Conservation (phyloP, 495 filamentous ascomycete species). For the Lichenothelia convexa region DNA sequence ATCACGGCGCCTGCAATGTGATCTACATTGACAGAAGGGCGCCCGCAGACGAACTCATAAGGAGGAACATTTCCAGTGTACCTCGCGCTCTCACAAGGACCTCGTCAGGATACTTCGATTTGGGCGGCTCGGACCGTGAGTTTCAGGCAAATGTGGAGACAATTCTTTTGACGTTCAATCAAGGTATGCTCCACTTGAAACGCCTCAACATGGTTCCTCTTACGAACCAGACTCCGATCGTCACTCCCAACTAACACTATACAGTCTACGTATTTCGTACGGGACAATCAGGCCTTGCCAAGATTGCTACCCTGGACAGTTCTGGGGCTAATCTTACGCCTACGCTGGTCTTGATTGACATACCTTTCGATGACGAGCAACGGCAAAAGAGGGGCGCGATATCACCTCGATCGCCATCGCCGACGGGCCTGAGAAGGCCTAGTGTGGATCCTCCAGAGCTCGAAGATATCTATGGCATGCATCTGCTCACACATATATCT, state of each 20-base stretch:
- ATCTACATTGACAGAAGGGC: constrained; percentile 18
- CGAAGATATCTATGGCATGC: constrained; percentile 17
- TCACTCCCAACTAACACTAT: not conserved
- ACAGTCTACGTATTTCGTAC: constrained; percentile 15
- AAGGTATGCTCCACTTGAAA: constrained; percentile 13
- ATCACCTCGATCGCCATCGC: constrained; percentile 15
- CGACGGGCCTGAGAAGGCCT: constrained; percentile 1
- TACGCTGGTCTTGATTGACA: constrained; percentile 16
- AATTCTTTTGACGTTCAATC: constrained; percentile 16
- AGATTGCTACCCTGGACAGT: constrained; percentile 13
- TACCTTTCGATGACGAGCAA: constrained; percentile 21
- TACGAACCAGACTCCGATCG: too few species aligned
- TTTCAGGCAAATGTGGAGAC: constrained; percentile 13
- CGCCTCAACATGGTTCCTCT: too few species aligned
- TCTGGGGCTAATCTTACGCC: constrained; percentile 7
- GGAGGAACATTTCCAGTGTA: too few species aligned
- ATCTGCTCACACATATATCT: constrained; percentile 14
- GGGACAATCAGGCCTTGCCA: constrained; percentile 12
- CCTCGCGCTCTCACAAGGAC: constrained; percentile 11
- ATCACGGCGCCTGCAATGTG: constrained; percentile 21
- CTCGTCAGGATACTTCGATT: constrained; percentile 12
- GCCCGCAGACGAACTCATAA: constrained; percentile 13
- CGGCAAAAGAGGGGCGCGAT: constrained; percentile 13
- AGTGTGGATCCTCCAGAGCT: constrained; percentile 5
- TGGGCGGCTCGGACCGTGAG: constrained; percentile 8